These are phyloP conservation scores for Hemileccinum rubropunctum DNA, from an alignment of 768 basidiomycete genomes.

Conservation along the genomic window DNA sequence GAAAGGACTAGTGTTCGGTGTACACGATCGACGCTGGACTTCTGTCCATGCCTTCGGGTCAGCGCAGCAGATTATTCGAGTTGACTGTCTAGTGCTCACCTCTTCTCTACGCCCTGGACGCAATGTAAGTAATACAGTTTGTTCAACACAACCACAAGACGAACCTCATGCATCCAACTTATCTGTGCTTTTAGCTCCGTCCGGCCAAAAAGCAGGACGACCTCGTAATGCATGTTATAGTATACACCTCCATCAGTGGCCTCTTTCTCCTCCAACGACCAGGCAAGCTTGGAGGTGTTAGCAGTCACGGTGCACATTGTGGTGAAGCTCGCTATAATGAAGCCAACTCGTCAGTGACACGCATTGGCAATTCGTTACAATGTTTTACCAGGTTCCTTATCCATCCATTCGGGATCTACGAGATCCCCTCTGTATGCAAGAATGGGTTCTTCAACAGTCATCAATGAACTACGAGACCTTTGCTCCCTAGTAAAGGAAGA, in stretches of 20 bases:
- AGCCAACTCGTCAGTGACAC: neutral
- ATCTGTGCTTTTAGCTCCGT: constrained; percentile 47
- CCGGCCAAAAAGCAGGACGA: constrained; percentile 40
- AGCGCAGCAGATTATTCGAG: neutral
- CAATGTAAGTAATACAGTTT: neutral
- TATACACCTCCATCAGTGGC: constrained; percentile 1
- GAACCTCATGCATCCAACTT: constrained; percentile 37
- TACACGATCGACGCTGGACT: constrained; percentile 7
- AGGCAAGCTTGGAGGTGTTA: constrained; percentile 5
- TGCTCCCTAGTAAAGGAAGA: constrained; percentile 1
- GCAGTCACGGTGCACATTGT: constrained; percentile 11
- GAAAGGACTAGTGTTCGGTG: neutral
- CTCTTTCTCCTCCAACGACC: neutral
- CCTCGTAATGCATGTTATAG: constrained; percentile 25
- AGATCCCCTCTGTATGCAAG: constrained; percentile 17
- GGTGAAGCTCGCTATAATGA: constrained; percentile 3
- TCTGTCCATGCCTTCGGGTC: neutral
- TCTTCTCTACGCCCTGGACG: constrained; percentile 4
- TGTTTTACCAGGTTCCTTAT: constrained; percentile 11
- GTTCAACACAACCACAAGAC: neutral
- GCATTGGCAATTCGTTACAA: neutral
- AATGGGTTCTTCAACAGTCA: neutral
- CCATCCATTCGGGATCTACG: constrained; percentile 8
- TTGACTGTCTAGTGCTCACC: neutral
- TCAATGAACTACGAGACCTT: too few species aligned